Base-by-base conservation (phyloP, 805 yeast species). In the Yamadazyma akitaensis region DNA sequence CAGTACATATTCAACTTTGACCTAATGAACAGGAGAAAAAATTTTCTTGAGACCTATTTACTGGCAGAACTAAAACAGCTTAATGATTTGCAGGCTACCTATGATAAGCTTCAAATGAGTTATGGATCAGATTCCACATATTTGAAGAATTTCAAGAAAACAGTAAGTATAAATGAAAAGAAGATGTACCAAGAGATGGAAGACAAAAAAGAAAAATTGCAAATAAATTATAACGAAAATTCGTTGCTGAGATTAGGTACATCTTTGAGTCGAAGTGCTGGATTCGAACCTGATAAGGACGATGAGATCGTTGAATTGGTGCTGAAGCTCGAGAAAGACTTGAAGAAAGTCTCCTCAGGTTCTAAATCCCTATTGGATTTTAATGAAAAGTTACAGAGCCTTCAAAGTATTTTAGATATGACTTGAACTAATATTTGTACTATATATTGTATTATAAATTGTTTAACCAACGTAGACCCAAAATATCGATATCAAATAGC, bases 1-100 rank as follows among this genome's bases (percentile, higher is more conserved):
- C 38, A 35, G 9, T 57, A 51, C 24, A 53, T 64, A 2, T 51
- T 67, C 9, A 58, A 54, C 48, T 60, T 54, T 34, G 73, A 67
- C 48, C 54, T 48, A 12, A 45, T 64, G 19, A 40, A 47, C 7
- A 47, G 64, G 33, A 50, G 64, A 21, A 64, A 62, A 42, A 56
- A 55, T 14, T 56, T 54, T 31, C 48, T 68, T 38, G 75, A 71
- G 46, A 64, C 72, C 12, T 63, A 65, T 45, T 54, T 71, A 14
- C 66, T 59, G 67, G 75, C 76, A 2, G 76, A 72, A 49, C 37
- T 63, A 31, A 64, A 64, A 42, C 75, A 70, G 48, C 55, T 70
- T 34, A 51, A 57, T 30, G 70, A 65, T 9, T 54, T 72, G 14
- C 62, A 67, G 42, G 48, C 50, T 8, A 56, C 65, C 47, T 56